These are phyloP conservation scores for Cicer arietinum DNA, from an alignment of 306 rosid species.

Conservation along the genomic window DNA sequence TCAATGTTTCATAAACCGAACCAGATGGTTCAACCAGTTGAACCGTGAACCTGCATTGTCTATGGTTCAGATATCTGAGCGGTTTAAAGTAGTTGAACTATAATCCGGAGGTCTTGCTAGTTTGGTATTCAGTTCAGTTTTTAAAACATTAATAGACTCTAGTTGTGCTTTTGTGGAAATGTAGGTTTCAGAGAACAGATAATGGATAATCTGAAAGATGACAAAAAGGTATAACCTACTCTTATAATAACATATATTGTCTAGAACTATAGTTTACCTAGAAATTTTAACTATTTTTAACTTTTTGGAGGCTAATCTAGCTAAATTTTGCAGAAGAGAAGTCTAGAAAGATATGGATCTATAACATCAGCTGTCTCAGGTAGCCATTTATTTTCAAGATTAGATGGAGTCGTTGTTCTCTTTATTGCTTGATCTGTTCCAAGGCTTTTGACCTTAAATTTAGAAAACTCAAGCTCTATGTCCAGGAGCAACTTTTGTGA, in stretches of 20 bases:
- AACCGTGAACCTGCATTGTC: too few relatives aligned
- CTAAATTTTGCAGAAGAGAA: constrained; percentile 62
- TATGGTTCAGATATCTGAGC: too few relatives aligned
- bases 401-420: constrained; percentile 5
- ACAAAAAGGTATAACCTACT: constrained; percentile 63
- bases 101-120: too few relatives aligned
- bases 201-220: constrained; percentile 83
- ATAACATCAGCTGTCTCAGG: constrained; percentile 82
- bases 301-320: constrained; percentile 27
- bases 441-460: constrained; percentile 15
- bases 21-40: too few relatives aligned
- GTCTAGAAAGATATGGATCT: constrained; percentile 80
- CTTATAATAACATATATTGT: constrained; percentile 20
- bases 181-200: constrained; percentile 87
- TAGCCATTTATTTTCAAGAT: constrained; percentile 40
- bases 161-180: constrained; percentile 47
- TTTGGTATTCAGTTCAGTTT: too few relatives aligned
- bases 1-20: background rate
- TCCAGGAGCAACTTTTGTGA: background rate
- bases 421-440: constrained; percentile 18
- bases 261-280: constrained; percentile 22
- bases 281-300: constrained; percentile 24
- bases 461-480: constrained; percentile 3
- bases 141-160: background rate
- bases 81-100: too few relatives aligned